Base-by-base conservation (phyloP, 345 rosid species). In the Citrus maxima region DNA sequence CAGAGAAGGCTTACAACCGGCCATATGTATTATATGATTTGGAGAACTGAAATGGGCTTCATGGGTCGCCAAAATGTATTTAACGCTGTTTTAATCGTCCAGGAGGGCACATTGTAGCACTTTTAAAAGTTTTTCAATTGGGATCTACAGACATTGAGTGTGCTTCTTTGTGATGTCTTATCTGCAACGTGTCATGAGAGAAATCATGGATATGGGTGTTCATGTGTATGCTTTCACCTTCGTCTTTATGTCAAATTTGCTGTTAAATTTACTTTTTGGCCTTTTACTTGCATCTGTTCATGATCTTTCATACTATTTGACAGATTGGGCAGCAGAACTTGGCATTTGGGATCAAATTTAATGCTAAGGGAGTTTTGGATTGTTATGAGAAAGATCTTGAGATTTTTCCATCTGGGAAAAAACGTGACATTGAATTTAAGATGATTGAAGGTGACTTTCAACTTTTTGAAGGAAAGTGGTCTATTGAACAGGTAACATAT, bases 361-460 rank as follows among this genome's bases (percentile, higher is more conserved):
- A 84, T 73, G 97, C 98, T 4, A 91, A 92, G 87, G 97, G 92
- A n/a, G 85, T 90, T 76, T 77, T 93, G 79, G 99, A 96, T 79
- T 96, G 99, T 79, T 92, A 78, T 63, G 99, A 96, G 91, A 91
- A 82, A 72, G 97, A 96, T 56, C 85, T 93, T 46, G 90, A 91
- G 89, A 85, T 59, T 77, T 75, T 86, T n/a, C 85, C 91, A 28
- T 42, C 70, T 8, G 87, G 95, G 5, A 84, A 69, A 38, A 92
- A 85, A 64, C 97, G 98, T 13, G 98, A 93, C 30, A 95, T 95
- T 82, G 97, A 90, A 12, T 95, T 93, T 76, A 91, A 90, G 82
- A 93, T 95, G 99, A 85, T 87, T 19, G 97, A 95, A 82, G 99
- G 99, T 19, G 99, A 93, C 85, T 95, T 95, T 75, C 93, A 91